These are phyloP conservation scores for Pseudogymnoascus sp. DNA, from an alignment of 2,329 filamentous ascomycete genomes.

Conservation along the genomic window DNA sequence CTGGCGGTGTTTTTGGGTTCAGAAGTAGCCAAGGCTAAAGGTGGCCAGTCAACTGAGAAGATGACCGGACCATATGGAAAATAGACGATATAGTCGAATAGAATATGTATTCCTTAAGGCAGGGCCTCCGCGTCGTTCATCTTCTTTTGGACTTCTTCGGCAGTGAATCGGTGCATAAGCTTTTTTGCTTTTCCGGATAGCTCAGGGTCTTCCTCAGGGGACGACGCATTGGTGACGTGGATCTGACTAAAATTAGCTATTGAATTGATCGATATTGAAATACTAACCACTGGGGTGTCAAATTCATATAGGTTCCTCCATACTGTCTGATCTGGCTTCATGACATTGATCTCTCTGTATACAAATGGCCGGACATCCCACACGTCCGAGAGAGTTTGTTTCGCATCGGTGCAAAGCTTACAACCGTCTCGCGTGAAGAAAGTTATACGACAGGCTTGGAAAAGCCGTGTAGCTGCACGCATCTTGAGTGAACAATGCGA, in stretches of 20 bases:
- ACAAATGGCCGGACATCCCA: conserved; percentile 61
- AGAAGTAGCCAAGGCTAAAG: conserved; percentile 42
- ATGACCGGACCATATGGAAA: conserved; percentile 26
- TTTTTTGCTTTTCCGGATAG: conserved; percentile 56
- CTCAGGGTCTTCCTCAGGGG: conserved; percentile 44
- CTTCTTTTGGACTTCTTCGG: conserved; percentile 56
- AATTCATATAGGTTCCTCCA: conserved; percentile 75
- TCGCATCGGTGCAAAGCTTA: conserved; percentile 62
- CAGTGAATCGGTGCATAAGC: conserved; percentile 70
- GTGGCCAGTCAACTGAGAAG: conserved; percentile 26
- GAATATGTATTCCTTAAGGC: neutral
- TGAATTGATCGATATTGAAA: neutral
- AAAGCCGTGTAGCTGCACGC: conserved; percentile 43
- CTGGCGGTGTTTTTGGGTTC: conserved; percentile 40
- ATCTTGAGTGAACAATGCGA: conserved; percentile 30
- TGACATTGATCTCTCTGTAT: conserved; percentile 63
- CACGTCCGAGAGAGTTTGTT: conserved; percentile 59
- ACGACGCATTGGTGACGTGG: conserved; percentile 51
- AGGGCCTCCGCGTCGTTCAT: conserved; percentile 53
- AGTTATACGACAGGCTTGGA: conserved; percentile 58
- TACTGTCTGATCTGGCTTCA: conserved; percentile 50
- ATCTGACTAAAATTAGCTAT: conserved; percentile 36
- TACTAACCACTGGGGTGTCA: conserved; percentile 66
- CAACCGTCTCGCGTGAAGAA: conserved; percentile 69
- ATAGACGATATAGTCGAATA: conserved; percentile 17